Evolutionary conservation across 257 asterid species (phyloP).

Genomic region (Coffea eugenioides): DNA sequence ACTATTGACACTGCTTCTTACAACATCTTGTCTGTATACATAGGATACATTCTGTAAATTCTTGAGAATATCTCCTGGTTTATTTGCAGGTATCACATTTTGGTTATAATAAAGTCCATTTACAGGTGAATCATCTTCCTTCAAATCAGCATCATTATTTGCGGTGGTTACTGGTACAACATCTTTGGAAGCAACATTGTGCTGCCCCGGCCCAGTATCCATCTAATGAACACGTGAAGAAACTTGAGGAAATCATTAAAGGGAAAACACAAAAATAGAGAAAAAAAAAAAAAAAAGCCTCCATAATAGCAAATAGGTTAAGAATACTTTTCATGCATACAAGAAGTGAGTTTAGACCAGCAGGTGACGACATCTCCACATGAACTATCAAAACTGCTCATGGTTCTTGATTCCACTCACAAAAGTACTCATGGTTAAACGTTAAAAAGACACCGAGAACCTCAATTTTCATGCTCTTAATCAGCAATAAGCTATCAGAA

Average conservation of each 20-base stretch:
- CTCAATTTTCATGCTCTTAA: not conserved
- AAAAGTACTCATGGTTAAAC: not conserved
- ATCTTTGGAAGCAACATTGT: slow-evolving; percentile 28
- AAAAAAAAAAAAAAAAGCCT: not conserved
- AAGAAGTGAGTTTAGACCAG: slow-evolving; percentile 1
- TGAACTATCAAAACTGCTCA: not conserved
- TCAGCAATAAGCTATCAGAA: not conserved
- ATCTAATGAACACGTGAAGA: slow-evolving; percentile 42
- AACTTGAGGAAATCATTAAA: slow-evolving; percentile 10
- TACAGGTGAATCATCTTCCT: slow-evolving; percentile 33
- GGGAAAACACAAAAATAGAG: not conserved
- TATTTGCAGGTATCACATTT: slow-evolving; percentile 32
- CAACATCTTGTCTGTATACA: slow-evolving; percentile 91
- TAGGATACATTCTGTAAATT: slow-evolving; percentile 53
- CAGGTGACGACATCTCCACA: not conserved
- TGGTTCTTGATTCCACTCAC: not conserved
- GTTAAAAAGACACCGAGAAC: not conserved
- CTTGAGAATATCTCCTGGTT: slow-evolving; percentile 54
- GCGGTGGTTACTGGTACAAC: slow-evolving; percentile 29
- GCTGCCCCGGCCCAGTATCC: slow-evolving; percentile 49
- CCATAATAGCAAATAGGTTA: not conserved
- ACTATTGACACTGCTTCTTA: slow-evolving; percentile 46
- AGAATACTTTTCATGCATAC: not conserved
- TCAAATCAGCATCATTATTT: slow-evolving; percentile 23
- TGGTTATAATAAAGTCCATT: slow-evolving; percentile 31